These are phyloP conservation scores for Polyporus tsugae DNA, from an alignment of 1,284 basidiomycete species.

Conservation along the genomic window DNA sequence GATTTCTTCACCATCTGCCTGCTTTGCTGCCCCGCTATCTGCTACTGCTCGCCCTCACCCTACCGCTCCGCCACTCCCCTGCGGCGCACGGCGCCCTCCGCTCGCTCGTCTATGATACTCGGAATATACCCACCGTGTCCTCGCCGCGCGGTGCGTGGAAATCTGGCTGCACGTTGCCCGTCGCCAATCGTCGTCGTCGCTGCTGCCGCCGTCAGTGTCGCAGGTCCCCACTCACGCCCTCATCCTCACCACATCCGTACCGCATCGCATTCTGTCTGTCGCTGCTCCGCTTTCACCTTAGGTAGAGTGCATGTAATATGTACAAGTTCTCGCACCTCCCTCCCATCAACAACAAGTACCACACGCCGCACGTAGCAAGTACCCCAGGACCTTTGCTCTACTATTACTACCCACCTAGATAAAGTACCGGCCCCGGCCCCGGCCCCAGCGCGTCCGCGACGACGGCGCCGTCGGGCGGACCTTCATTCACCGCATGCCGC, in stretches of 20 bases:
- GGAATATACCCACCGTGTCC: slow-evolving; percentile 34
- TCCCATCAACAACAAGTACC: not conserved
- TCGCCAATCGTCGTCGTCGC: not conserved
- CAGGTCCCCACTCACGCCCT: not conserved
- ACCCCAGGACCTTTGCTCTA: not conserved
- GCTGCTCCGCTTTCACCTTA: not conserved
- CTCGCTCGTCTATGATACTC: slow-evolving; percentile 28
- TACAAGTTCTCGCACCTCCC: slow-evolving; percentile 18
- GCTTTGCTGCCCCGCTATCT: not conserved
- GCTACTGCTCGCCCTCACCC: not conserved
- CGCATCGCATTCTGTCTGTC: not conserved
- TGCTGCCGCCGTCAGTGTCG: slow-evolving; percentile 18
- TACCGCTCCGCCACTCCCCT: slow-evolving; percentile 3
- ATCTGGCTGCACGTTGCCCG: not conserved
- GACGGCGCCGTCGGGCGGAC: not conserved
- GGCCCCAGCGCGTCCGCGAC: no score
- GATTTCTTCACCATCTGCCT: not conserved
- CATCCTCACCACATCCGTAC: not conserved
- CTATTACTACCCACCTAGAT: not conserved
- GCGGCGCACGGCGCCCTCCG: slow-evolving; percentile 22
- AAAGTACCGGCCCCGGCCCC: not conserved
- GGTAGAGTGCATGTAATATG: slow-evolving; percentile 32
- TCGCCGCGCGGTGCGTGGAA: slow-evolving; percentile 27
- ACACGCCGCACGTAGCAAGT: not conserved
- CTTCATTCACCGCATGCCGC: not conserved